A percentile compares a stretch with the other conserved stretches of the same genome.
Conservation (phyloP, 805 yeast species). For the Sugiyamaella floridensis region DNA sequence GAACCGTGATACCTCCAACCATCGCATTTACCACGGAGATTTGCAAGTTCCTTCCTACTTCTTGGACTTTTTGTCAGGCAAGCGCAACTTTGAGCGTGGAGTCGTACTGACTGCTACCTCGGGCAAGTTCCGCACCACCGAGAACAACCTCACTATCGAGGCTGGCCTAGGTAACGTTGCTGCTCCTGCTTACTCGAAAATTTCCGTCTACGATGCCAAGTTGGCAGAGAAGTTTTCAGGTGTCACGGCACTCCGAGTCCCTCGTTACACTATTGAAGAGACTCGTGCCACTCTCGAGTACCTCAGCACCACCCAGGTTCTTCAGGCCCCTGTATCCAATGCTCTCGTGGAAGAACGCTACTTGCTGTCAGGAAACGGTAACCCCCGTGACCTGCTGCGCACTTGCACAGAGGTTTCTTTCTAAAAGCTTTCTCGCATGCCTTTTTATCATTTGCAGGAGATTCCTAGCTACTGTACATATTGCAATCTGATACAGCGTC, state of each 20-base stretch:
- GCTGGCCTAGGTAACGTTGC: constrained; percentile 48
- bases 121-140: constrained; percentile 37
- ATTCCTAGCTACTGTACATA: neutral
- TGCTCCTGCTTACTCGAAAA: constrained; percentile 51
- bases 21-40: constrained; percentile 49
- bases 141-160: constrained; percentile 48
- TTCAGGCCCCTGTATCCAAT: constrained; percentile 33
- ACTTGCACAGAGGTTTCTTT: constrained; percentile 4
- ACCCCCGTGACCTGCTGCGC: constrained; percentile 44
- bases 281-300: constrained; percentile 37
- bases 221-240: constrained; percentile 43
- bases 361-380: constrained; percentile 58
- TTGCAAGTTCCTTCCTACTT: constrained; percentile 59
- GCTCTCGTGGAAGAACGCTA: constrained; percentile 43
- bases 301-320: constrained; percentile 36
- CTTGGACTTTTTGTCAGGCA: constrained; percentile 49
- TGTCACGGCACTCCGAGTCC: constrained; percentile 38
- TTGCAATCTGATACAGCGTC: neutral
- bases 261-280: constrained; percentile 41
- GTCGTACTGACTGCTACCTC: constrained; percentile 60
- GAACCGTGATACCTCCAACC: constrained; percentile 53
- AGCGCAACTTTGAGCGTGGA: constrained; percentile 47
- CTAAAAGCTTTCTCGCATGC: neutral
- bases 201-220: constrained; percentile 44
- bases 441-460: neutral